phyloP scores from a whole-genome alignment of 208 protist species.

The Leishmania martiniquensis region DNA sequence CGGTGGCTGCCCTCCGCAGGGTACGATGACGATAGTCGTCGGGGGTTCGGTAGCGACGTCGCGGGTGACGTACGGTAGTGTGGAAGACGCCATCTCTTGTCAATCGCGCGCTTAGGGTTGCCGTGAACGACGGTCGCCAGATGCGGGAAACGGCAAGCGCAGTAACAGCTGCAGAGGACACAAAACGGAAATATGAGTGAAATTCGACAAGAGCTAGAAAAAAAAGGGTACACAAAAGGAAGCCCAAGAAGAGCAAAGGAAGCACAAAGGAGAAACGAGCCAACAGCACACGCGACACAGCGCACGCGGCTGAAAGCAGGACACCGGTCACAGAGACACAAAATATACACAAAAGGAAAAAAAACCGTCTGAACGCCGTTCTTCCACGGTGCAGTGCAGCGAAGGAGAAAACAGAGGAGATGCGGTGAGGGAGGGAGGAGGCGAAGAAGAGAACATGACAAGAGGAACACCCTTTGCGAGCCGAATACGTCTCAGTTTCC shows the following conservation, averaged over 20 bases:
- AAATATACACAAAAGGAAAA: too few relatives aligned
- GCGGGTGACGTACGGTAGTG: constrained; percentile 46
- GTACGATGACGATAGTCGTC: constrained; percentile 52
- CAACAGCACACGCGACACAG: not conserved
- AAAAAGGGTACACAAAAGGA: too few relatives aligned
- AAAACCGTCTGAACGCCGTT: not conserved
- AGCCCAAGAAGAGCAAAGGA: not conserved
- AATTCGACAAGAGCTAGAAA: constrained; percentile 13
- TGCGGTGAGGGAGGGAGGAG: not conserved
- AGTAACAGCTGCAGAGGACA: not conserved
- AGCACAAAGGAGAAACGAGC: not conserved
- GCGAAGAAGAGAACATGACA: constrained; percentile 10
- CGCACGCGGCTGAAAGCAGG: not conserved
- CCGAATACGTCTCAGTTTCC: not conserved
- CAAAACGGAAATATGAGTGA: not conserved
- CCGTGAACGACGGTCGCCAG: not conserved
- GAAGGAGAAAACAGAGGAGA: not conserved
- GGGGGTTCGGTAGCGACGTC: constrained; percentile 60
- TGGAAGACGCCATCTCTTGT: constrained; percentile 12
- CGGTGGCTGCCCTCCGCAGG: constrained; percentile 35
- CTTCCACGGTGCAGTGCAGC: not conserved
- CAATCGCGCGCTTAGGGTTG: not conserved
- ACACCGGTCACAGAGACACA: not conserved
- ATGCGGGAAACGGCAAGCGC: not conserved
- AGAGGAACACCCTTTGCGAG: not conserved